A percentile compares a stretch with the other conserved stretches of the same genome.
Evolutionary conservation across 73 alveolate genomes (phyloP).

Genomic region (Paramecium sexaurelia): DNA sequence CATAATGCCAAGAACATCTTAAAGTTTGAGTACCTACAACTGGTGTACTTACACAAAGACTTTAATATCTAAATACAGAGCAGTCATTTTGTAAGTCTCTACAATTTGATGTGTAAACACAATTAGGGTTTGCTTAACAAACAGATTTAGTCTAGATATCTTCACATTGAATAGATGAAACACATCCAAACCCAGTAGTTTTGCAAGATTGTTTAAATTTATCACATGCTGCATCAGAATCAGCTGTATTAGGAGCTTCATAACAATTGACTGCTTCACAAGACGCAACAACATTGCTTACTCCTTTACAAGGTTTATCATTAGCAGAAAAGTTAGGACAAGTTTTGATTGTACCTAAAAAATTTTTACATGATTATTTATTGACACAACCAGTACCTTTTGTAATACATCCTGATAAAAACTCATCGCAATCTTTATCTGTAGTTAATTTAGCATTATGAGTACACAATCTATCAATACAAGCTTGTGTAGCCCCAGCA

Average conservation of each 20-base stretch:
- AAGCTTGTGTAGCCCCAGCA: neutral
- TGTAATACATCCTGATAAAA: neutral
- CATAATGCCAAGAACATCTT: slow-evolving; percentile 8
- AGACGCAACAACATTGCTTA: slow-evolving; percentile 5
- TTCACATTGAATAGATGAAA: neutral
- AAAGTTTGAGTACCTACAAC: neutral
- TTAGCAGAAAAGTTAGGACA: slow-evolving; percentile 3
- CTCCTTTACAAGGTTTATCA: slow-evolving; percentile 49
- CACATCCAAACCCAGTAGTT: slow-evolving; percentile 53
- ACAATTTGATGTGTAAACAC: neutral
- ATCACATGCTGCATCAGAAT: neutral
- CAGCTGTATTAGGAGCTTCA: slow-evolving; percentile 27
- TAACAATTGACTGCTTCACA: slow-evolving; percentile 1
- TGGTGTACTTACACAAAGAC: slow-evolving; percentile 17
- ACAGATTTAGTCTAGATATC: neutral
- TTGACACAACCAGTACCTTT: slow-evolving; percentile 52
- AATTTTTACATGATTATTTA: neutral
- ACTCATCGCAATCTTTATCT: slow-evolving; percentile 1
- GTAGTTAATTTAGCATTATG: slow-evolving; percentile 1
- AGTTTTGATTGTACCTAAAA: slow-evolving; percentile 4
- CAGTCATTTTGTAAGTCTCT: slow-evolving; percentile 26
- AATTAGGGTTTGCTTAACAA: neutral
- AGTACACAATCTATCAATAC: neutral
- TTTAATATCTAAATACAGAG: neutral
- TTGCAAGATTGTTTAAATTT: neutral